Conservation (phyloP, 331 rosid species). For the Quercus tomentella region DNA sequence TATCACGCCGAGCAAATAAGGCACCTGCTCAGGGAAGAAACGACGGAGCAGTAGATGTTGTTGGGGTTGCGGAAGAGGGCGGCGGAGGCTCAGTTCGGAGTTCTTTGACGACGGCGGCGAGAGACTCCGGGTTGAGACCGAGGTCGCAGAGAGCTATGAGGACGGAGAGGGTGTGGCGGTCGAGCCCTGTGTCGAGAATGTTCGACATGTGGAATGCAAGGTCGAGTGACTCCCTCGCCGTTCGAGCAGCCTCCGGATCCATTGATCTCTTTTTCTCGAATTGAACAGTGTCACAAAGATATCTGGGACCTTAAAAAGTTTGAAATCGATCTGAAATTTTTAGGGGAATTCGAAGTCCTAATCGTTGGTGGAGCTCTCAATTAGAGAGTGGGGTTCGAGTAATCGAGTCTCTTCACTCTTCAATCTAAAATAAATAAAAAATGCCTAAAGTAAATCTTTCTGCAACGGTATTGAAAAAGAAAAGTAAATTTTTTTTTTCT, state of each 20-base stretch:
- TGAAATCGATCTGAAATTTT: no score
- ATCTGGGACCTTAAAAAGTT: no score
- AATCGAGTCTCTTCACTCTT: no score
- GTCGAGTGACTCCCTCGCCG: conserved; percentile 67
- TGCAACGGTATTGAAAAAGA: no score
- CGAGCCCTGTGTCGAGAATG: conserved; percentile 64
- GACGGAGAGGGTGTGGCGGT: conserved; percentile 75
- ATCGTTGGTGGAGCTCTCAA: no score
- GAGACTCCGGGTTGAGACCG: conserved; percentile 78
- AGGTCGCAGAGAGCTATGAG: conserved; percentile 75
- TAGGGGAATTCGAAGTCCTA: no score
- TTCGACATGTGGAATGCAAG: conserved; percentile 72
- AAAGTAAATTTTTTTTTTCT: no score
- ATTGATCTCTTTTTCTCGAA: conserved; percentile 8
- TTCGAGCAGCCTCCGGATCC: conserved; percentile 67
- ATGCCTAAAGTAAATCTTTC: no score
- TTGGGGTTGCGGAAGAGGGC: conserved; percentile 7
- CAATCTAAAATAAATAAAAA: no score
- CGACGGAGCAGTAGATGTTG: conserved; percentile 12
- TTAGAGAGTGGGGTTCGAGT: no score
- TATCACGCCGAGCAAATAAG: no score
- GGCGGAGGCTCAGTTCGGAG: conserved; percentile 23
- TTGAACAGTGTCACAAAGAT: no score
- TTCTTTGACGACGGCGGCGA: conserved; percentile 71
- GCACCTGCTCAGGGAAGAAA: conserved; percentile 8